A percentile compares a stretch with the other conserved stretches of the same genome.
Evolutionary conservation across 1,139 yeast genomes (phyloP).

Genomic region (Pichia sp.): DNA sequence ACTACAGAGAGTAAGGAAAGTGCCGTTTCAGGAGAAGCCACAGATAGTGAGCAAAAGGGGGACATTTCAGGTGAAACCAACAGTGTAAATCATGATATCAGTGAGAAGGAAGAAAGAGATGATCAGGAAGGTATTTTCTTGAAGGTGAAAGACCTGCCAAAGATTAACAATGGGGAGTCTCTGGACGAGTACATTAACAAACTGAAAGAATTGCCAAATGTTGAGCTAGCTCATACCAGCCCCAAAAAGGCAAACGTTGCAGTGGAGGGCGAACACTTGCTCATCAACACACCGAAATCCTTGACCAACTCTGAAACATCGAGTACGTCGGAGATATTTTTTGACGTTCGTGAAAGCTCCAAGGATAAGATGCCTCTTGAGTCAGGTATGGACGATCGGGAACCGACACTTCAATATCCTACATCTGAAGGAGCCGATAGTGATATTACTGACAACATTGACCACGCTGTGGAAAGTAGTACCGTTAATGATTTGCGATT

Average conservation of each 20-base stretch:
- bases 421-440: no score
- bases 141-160: conserved; percentile 11
- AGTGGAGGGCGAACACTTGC: neutral
- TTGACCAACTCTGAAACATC: conserved; percentile 8
- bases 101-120: no score
- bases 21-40: conserved; percentile 2
- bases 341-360: conserved; percentile 20
- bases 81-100: no score
- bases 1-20: no score
- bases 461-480: no score
- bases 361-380: no score
- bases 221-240: neutral
- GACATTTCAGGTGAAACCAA: no score
- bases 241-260: no score
- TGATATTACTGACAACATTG: no score
- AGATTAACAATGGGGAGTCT: conserved; percentile 8
- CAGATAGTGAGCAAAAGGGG: conserved; percentile 1
- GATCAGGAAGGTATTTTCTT: conserved; percentile 4
- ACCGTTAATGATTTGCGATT: no score
- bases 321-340: conserved; percentile 15
- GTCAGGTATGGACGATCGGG: no score
- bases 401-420: no score
- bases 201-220: conserved; percentile 3
- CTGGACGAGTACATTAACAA: conserved; percentile 8
- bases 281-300: neutral